Evolutionary conservation across 108 stramenopile species (phyloP).

Genomic region (Cyclotella cryptica): DNA sequence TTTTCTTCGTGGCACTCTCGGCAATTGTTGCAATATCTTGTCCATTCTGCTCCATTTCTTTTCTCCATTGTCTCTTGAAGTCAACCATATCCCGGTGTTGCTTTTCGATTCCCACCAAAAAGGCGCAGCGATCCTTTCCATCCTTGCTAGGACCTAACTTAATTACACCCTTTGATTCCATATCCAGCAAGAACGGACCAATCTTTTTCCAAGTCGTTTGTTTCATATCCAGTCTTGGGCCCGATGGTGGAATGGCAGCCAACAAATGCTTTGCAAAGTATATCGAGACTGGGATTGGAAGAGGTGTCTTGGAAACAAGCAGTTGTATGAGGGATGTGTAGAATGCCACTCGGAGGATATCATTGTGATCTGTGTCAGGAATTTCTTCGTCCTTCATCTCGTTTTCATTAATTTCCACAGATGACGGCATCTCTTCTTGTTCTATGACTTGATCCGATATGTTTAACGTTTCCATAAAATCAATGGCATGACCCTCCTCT

Average conservation of each 20-base stretch:
- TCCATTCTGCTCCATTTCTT: slow-evolving; percentile 37
- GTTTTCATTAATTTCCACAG: slow-evolving; percentile 1
- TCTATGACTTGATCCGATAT: slow-evolving; percentile 10
- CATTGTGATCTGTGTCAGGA: slow-evolving; percentile 44
- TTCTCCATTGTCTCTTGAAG: slow-evolving; percentile 39
- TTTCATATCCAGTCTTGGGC: slow-evolving; percentile 69
- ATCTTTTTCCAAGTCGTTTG: slow-evolving; percentile 80
- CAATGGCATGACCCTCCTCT: not conserved
- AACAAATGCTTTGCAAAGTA: slow-evolving; percentile 79
- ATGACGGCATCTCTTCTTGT: not conserved
- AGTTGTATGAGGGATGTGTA: slow-evolving; percentile 44
- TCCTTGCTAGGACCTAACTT: slow-evolving; percentile 61
- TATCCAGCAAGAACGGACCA: slow-evolving; percentile 70
- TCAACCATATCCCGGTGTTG: slow-evolving; percentile 55
- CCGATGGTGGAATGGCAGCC: slow-evolving; percentile 43
- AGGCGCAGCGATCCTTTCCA: slow-evolving; percentile 66
- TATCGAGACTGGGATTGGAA: slow-evolving; percentile 73
- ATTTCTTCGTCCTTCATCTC: slow-evolving; percentile 20
- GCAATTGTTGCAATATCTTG: slow-evolving; percentile 17
- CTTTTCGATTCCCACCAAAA: slow-evolving; percentile 54
- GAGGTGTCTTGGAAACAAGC: slow-evolving; percentile 55
- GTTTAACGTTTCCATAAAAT: slow-evolving; percentile 7
- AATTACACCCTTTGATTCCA: slow-evolving; percentile 63
- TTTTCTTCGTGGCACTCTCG: slow-evolving; percentile 31
- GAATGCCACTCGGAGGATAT: slow-evolving; percentile 59